Conservation (phyloP, 305 asterid species). For the Fraxinus baroniana region DNA sequence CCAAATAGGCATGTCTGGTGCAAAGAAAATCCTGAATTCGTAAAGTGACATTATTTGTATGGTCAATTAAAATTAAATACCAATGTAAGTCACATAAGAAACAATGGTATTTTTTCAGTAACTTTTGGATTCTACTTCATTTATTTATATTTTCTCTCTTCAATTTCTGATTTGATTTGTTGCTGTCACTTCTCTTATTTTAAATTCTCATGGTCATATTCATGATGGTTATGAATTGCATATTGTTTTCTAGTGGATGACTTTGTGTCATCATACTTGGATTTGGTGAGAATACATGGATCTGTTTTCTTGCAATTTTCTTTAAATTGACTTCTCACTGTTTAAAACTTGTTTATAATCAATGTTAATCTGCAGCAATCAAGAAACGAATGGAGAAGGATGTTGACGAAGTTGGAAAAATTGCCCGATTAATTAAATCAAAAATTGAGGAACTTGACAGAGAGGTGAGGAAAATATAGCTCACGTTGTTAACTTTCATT, state of each 20-base stretch:
- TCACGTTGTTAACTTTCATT: conserved; percentile 17
- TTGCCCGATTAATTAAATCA: conserved; percentile 74
- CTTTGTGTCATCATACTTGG: neutral
- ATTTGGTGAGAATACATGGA: neutral
- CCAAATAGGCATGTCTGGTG: neutral
- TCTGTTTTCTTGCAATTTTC: neutral
- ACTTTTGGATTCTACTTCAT: neutral
- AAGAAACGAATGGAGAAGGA: conserved; percentile 98
- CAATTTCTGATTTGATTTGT: neutral
- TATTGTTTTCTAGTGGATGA: neutral
- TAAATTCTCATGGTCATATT: neutral
- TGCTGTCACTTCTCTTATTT: neutral
- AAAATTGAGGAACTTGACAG: conserved; percentile 90
- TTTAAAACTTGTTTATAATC: conserved; percentile 14
- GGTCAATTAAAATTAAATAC: neutral
- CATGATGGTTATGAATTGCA: neutral
- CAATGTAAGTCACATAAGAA: neutral
- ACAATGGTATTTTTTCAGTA: neutral
- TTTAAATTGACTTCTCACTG: neutral
- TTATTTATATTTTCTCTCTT: neutral
- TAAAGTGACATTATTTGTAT: neutral
- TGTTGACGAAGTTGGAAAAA: conserved; percentile 96
- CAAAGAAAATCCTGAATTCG: neutral
- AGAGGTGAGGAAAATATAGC: conserved; percentile 51
- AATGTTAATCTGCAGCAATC: conserved; percentile 56